phyloP scores from a whole-genome alignment of 352 stramenopile genomes.

The Phytophthora syringae region DNA sequence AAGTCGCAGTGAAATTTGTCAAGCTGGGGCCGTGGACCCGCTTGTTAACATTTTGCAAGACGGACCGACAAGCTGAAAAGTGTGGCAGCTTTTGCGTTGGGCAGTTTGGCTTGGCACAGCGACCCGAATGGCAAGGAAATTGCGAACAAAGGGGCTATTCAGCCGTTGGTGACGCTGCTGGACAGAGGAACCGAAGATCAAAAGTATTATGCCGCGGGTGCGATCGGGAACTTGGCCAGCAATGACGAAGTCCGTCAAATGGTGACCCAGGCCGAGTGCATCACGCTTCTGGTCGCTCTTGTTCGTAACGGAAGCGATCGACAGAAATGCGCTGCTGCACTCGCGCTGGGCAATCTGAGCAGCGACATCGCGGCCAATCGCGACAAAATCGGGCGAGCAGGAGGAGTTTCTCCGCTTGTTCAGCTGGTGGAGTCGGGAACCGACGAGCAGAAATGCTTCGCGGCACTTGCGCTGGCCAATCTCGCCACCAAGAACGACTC shows the following conservation, averaged over 20 bases:
- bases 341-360: background rate
- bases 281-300: background rate
- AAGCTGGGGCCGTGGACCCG: background rate
- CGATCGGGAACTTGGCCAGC: background rate
- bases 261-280: background rate
- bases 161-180: background rate
- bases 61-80: background rate
- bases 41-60: background rate
- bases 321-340: background rate
- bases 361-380: background rate
- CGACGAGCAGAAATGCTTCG: constrained; percentile 1
- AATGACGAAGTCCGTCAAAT: background rate
- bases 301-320: background rate
- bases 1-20: background rate
- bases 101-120: background rate
- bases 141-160: background rate
- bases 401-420: background rate
- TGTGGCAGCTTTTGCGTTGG: constrained; percentile 1
- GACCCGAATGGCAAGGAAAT: background rate
- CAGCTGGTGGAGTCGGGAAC: background rate
- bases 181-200: constrained; percentile 1
- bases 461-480: background rate
- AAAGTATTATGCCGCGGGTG: background rate
- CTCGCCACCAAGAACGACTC: background rate
- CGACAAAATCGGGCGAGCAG: background rate